phyloP scores from a whole-genome alignment of 148 eudicot genomes.

The Rhododendron ovatum region DNA sequence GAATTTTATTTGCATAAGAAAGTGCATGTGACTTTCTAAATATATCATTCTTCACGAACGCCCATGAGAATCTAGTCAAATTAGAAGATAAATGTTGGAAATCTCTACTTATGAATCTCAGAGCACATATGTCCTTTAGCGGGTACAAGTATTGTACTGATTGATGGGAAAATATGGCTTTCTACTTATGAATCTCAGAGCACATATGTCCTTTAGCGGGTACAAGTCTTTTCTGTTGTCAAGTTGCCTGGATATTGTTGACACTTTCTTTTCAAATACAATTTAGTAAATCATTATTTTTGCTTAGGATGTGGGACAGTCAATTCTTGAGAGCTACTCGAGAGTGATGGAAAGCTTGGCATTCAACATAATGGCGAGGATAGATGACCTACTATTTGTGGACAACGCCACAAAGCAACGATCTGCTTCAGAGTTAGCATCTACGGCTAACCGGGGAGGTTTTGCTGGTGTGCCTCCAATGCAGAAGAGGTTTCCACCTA shows the following conservation, averaged over 20 bases:
- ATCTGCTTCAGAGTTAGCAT: constrained; percentile 9
- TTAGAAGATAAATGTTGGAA: background rate
- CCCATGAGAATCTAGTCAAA: background rate
- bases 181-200: background rate
- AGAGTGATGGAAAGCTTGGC: constrained; percentile 51
- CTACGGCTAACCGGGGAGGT: constrained; percentile 8
- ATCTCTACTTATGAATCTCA: background rate
- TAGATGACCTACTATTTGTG: constrained; percentile 28
- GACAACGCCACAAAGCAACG: constrained; percentile 33
- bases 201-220: background rate
- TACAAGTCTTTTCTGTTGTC: background rate
- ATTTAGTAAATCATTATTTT: background rate
- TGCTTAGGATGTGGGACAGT: constrained; percentile 44
- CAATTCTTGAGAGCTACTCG: constrained; percentile 53
- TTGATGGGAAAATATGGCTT: background rate
- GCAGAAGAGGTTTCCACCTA: constrained; percentile 1
- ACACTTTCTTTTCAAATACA: background rate
- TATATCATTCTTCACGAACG: background rate
- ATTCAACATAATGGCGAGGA: constrained; percentile 42
- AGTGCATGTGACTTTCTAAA: background rate
- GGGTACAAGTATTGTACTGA: background rate
- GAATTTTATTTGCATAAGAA: background rate
- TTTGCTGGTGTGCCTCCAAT: constrained; percentile 2
- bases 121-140: background rate
- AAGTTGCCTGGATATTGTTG: background rate